Percentiles rank a stretch among this genome's conserved stretches.
phyloP scores from a whole-genome alignment of 208 protist species.

The Trypanosoma avium region DNA sequence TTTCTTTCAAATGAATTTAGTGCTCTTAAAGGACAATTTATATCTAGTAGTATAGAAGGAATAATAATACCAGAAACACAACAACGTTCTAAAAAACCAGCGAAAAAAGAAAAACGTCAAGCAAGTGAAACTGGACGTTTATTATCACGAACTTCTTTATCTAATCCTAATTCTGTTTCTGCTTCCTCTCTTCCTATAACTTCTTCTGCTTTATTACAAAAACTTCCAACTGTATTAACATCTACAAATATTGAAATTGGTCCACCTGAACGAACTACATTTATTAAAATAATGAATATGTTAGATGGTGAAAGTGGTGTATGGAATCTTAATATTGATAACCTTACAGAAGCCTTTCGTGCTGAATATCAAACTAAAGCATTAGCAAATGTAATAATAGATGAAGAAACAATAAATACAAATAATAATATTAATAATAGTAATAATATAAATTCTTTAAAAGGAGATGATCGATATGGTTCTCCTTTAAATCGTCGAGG shows the following conservation, averaged over 20 bases:
- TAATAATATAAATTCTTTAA: no score
- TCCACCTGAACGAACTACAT: slow-evolving; percentile 23
- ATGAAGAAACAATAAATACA: no score
- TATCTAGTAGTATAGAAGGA: not conserved
- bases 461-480: not conserved
- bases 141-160: not conserved
- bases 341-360: slow-evolving; percentile 33
- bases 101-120: slow-evolving; percentile 16
- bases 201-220: slow-evolving; percentile 6
- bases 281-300: slow-evolving; percentile 32
- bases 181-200: not conserved
- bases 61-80: not conserved
- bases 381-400: not conserved
- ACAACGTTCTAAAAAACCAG: not conserved
- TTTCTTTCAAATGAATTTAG: slow-evolving; percentile 54
- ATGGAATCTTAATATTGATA: slow-evolving; percentile 33
- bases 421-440: no score
- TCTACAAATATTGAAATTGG: slow-evolving; percentile 27
- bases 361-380: slow-evolving; percentile 2
- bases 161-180: not conserved
- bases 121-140: not conserved
- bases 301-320: slow-evolving; percentile 35
- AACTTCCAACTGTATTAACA: slow-evolving; percentile 6
- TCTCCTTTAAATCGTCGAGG: not conserved
- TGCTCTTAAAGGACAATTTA: slow-evolving; percentile 55